A percentile compares a stretch with the other conserved stretches of the same genome.
Conservation (phyloP, 495 filamentous ascomycete species). For the Podospora australis region DNA sequence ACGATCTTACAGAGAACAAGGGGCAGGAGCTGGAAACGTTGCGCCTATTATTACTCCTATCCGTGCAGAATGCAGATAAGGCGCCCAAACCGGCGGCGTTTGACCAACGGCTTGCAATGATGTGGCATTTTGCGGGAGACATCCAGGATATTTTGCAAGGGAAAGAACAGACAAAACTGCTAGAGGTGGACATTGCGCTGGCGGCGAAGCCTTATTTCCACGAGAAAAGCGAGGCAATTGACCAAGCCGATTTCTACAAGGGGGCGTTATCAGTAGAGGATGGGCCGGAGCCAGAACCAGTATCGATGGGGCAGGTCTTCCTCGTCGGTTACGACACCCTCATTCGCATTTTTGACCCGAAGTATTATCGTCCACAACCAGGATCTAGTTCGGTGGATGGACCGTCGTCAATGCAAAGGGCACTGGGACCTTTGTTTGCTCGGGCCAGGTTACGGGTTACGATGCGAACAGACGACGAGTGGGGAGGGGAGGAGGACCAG, state of each 20-base stretch:
- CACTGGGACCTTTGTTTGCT: conserved; percentile 62
- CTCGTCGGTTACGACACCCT: conserved; percentile 85
- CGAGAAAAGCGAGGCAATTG: conserved; percentile 72
- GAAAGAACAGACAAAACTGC: conserved; percentile 13
- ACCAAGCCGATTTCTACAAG: conserved; percentile 45
- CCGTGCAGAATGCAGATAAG: conserved; percentile 92
- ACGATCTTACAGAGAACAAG: conserved; percentile 25
- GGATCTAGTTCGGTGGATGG: conserved; percentile 25
- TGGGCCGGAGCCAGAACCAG: not conserved
- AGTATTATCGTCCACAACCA: conserved; percentile 61
- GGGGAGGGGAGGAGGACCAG: conserved; percentile 58
- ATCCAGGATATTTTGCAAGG: conserved; percentile 28
- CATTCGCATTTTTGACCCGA: conserved; percentile 71
- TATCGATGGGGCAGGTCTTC: conserved; percentile 58
- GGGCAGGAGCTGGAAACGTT: conserved; percentile 16
- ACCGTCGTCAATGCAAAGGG: conserved; percentile 32
- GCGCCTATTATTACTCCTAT: conserved; percentile 72
- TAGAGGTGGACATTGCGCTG: conserved; percentile 68
- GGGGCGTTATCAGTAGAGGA: conserved; percentile 6
- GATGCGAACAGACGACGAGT: conserved; percentile 59
- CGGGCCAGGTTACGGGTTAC: conserved; percentile 66
- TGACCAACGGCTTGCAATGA: conserved; percentile 76
- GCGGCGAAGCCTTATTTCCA: conserved; percentile 78
- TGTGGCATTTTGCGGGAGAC: conserved; percentile 72
- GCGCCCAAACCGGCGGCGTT: conserved; percentile 75